phyloP scores from a whole-genome alignment of 352 stramenopile genomes.

The Phytophthora pinifolia region DNA sequence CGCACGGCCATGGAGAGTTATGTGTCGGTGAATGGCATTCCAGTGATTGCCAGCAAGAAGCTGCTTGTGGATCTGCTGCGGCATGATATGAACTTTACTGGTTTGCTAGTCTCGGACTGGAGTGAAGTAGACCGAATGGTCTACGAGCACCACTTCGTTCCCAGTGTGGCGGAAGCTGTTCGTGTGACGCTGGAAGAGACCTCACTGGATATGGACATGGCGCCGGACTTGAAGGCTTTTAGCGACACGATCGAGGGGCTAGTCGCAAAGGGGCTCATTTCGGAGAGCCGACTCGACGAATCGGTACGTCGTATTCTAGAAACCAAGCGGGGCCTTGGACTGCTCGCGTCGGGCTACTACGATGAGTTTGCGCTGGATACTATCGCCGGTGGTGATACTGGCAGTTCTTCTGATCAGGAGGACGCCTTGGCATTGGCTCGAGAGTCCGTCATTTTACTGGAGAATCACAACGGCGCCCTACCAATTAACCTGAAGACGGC shows the following conservation, averaged over 20 bases:
- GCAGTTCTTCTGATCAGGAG: conserved; percentile 50
- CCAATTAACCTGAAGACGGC: conserved; percentile 30
- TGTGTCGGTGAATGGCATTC: conserved; percentile 85
- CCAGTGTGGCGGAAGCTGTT: conserved; percentile 62
- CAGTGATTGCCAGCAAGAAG: conserved; percentile 83
- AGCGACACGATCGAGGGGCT: conserved; percentile 53
- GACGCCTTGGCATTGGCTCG: conserved; percentile 61
- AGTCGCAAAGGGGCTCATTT: conserved; percentile 40
- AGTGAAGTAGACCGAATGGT: conserved; percentile 89
- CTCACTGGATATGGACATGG: conserved; percentile 94
- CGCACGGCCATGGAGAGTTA: conserved; percentile 92
- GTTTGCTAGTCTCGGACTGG: conserved; percentile 93
- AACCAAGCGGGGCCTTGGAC: conserved; percentile 51
- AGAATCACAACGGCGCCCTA: conserved; percentile 59
- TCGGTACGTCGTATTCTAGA: conserved; percentile 67
- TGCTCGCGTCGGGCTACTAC: conserved; percentile 29
- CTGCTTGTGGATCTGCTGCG: conserved; percentile 81
- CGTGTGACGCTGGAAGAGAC: conserved; percentile 75
- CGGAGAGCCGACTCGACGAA: conserved; percentile 54
- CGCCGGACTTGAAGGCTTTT: conserved; percentile 52
- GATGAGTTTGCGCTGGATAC: conserved; percentile 11
- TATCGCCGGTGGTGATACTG: conserved; percentile 28
- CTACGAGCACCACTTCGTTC: conserved; percentile 78
- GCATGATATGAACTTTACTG: conserved; percentile 86
- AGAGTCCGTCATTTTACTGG: conserved; percentile 79